phyloP scores from a whole-genome alignment of 2,329 filamentous ascomycete genomes.

The Calonectria honghensis region DNA sequence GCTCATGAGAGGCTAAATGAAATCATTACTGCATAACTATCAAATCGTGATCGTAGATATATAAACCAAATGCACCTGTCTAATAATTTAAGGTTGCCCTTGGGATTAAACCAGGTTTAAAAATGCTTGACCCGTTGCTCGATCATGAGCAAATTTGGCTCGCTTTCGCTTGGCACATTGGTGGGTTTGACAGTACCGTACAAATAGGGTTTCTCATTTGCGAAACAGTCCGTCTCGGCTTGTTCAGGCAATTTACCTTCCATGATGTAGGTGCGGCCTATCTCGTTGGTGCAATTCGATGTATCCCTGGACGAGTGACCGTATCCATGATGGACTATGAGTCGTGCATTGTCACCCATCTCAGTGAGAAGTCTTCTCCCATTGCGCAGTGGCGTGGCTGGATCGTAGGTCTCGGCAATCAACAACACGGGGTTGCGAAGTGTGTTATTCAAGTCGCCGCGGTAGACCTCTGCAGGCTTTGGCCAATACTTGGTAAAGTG shows the following conservation, averaged over 20 bases:
- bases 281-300: constrained; percentile 66
- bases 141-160: constrained; percentile 30
- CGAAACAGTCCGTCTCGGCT: constrained; percentile 67
- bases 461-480: constrained; percentile 66
- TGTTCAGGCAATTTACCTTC: constrained; percentile 63
- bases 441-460: constrained; percentile 66
- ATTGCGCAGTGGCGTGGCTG: constrained; percentile 70
- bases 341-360: constrained; percentile 69
- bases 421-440: constrained; percentile 67
- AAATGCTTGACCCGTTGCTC: constrained; percentile 33
- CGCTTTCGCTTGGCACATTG: not conserved
- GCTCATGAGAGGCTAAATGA: not conserved
- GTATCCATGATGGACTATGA: constrained; percentile 70
- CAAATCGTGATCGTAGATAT: not conserved
- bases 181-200: constrained; percentile 57
- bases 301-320: constrained; percentile 68
- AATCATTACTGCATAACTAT: constrained; percentile 5
- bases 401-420: constrained; percentile 70
- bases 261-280: constrained; percentile 64
- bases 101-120: not conserved
- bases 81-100: not conserved
- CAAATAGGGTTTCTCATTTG: constrained; percentile 68
- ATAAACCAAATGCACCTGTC: not conserved
- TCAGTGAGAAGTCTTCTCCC: constrained; percentile 65
- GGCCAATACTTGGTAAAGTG: constrained; percentile 68